These are phyloP conservation scores for Naganishia onofrii DNA, from an alignment of 768 basidiomycete genomes.

Conservation along the genomic window DNA sequence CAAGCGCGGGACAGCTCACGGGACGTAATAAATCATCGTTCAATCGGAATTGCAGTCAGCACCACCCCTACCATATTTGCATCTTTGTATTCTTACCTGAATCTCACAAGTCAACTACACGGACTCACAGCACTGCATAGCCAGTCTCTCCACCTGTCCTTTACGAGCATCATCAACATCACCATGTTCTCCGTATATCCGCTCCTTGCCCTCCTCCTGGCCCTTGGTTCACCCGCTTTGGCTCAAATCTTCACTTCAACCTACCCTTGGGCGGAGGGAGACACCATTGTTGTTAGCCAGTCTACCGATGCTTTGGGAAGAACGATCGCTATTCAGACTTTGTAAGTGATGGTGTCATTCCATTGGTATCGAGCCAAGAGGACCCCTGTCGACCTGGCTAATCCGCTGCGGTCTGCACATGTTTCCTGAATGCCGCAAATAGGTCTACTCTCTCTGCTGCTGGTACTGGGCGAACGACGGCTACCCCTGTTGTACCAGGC, in stretches of 20 bases:
- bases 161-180: background rate
- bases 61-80: background rate
- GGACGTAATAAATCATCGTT: background rate
- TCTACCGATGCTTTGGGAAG: conserved; percentile 27
- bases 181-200: conserved; percentile 6
- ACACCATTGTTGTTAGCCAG: conserved; percentile 31
- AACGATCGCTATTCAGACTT: conserved; percentile 30
- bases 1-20: no score
- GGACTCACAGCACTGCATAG: no score
- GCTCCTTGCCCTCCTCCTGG: conserved; percentile 12
- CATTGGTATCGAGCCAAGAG: background rate
- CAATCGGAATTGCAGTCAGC: conserved; percentile 3
- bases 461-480: background rate
- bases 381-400: background rate
- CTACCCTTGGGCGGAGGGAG: conserved; percentile 23
- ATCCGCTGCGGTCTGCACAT: background rate
- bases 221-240: conserved; percentile 1
- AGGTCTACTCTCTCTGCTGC: background rate
- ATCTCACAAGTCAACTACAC: background rate
- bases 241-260: conserved; percentile 12
- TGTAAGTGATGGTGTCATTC: no score
- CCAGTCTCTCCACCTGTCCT: background rate
- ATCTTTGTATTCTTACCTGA: background rate
- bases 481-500: conserved; percentile 2
- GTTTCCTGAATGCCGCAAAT: background rate